A percentile compares a stretch with the other conserved stretches of the same genome.
Conservation (phyloP, 495 filamentous ascomycete genomes). For the Lophiostoma macrostomum region DNA sequence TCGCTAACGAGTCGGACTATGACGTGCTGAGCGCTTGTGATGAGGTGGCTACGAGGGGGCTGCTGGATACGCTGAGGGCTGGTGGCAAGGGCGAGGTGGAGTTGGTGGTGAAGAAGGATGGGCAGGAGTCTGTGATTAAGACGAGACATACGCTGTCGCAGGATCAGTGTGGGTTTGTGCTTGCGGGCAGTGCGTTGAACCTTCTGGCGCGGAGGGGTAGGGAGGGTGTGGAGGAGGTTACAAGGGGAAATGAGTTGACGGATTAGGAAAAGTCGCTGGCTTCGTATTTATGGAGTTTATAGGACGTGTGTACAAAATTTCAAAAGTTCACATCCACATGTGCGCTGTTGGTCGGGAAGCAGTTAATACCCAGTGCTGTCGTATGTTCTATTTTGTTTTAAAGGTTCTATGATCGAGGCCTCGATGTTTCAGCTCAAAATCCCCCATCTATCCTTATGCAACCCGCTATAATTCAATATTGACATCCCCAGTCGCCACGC, state of each 20-base stretch:
- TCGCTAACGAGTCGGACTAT: constrained; percentile 84
- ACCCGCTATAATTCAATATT: no score
- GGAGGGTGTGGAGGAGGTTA: constrained; percentile 31
- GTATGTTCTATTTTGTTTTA: no score
- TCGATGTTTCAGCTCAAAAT: no score
- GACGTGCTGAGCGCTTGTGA: constrained; percentile 78
- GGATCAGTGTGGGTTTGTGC: constrained; percentile 86
- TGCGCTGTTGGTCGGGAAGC: no score
- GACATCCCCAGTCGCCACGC: no score
- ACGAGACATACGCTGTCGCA: constrained; percentile 76
- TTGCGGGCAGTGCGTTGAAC: constrained; percentile 94
- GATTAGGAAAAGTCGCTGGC: constrained; percentile 17
- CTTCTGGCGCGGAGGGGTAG: constrained; percentile 60
- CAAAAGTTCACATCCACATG: no score
- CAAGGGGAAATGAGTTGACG: constrained; percentile 28
- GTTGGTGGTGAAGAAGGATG: constrained; percentile 59
- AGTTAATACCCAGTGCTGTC: no score
- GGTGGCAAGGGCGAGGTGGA: constrained; percentile 78
- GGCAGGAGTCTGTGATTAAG: constrained; percentile 57
- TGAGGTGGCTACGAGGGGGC: constrained; percentile 71
- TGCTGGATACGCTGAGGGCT: constrained; percentile 73
- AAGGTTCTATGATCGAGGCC: no score
- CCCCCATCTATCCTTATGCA: no score
- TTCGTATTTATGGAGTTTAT: not conserved
- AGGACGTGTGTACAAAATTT: no score